Evolutionary conservation across 2,329 filamentous ascomycete species (phyloP), one percentile per base, ranked within the genome.

Genomic region (Microsporum canis): DNA sequence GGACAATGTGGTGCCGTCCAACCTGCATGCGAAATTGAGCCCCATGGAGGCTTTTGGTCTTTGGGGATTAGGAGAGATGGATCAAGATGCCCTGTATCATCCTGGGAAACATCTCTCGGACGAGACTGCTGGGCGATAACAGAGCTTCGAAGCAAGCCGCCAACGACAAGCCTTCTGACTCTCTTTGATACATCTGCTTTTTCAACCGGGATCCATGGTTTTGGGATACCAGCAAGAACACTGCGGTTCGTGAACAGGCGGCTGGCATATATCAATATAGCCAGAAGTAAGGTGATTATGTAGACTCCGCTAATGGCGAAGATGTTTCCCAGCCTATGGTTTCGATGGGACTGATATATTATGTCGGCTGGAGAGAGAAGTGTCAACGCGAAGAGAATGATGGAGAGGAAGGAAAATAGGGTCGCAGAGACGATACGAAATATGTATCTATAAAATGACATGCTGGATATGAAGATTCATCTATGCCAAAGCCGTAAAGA

Each of bases 161-260:
- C 83, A 14, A 81, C 81, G 62, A 99, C 87, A 77, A 95, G 84
- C 66, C 84, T 82, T 68, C 88, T 81, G 43, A 96, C 89, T 60
- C 81, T 80, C 66, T 84, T 86, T 51, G 82, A 83, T 51, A 96
- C 83, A 71, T 96, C 91, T 65, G 87, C 88, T 71, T 89, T 88
- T 67, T 94, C 89, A 64, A 96, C 80, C 0, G 91, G 91, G 14
- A 96, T 83, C 82, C 89, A 95, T 60, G 84, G 78, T 72, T 92
- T 94, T 1, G 94, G 94, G 62, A 99, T 96, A 3, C 84, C 86
- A 17, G 86, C 83, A 6, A 97, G 80, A 6, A 88, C 85, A 53
- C 82, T 88, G 64, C 89, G 85, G 69, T 89, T 95, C 59, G 92
- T 89, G 75, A 92, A 96, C 23, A 96, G 82, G n/a, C 94, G 82